Conservation (phyloP, 768 basidiomycete species). For the Pholiota molesta region DNA sequence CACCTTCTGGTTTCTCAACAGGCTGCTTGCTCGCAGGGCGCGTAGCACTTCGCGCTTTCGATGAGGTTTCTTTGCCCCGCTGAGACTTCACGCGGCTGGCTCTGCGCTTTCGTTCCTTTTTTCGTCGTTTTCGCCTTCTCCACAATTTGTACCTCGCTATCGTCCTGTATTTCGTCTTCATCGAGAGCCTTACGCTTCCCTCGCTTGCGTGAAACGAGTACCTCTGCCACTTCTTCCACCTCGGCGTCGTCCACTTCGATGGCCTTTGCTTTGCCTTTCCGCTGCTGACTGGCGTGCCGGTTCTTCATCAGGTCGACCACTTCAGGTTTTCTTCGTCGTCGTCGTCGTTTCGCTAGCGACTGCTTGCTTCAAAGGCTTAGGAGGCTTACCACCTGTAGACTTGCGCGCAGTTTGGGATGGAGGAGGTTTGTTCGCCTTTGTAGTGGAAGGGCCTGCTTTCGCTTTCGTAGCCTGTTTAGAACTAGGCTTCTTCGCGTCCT, state of each 20-base stretch:
- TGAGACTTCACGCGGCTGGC: not conserved
- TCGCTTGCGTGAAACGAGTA: constrained; percentile 11
- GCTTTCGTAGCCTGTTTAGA: not conserved
- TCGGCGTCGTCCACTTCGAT: constrained; percentile 19
- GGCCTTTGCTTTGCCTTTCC: constrained; percentile 34
- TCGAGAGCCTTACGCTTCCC: constrained; percentile 36
- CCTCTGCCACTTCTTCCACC: constrained; percentile 27
- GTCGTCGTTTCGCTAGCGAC: not conserved
- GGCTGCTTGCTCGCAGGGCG: constrained; percentile 27
- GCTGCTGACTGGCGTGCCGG: constrained; percentile 19
- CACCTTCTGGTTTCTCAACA: constrained; percentile 20
- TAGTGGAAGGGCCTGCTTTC: constrained; percentile 12
- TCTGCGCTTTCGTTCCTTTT: not conserved
- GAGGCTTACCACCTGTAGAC: constrained; percentile 17
- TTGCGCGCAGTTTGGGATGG: constrained; percentile 22
- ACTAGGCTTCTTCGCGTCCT: not conserved
- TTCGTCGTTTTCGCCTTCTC: not conserved
- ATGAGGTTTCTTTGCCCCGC: not conserved
- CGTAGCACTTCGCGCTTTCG: constrained; percentile 24
- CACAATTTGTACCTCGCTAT: constrained; percentile 1
- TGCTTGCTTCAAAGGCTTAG: not conserved
- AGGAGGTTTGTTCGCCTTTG: constrained; percentile 3
- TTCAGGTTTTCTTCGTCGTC: constrained; percentile 14
- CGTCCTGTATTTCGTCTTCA: constrained; percentile 6
- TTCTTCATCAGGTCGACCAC: constrained; percentile 14